Percentiles rank a stretch among this genome's conserved stretches.
Evolutionary conservation across 305 asterid species (phyloP).

Genomic region (Solanum aculeatissimum): DNA sequence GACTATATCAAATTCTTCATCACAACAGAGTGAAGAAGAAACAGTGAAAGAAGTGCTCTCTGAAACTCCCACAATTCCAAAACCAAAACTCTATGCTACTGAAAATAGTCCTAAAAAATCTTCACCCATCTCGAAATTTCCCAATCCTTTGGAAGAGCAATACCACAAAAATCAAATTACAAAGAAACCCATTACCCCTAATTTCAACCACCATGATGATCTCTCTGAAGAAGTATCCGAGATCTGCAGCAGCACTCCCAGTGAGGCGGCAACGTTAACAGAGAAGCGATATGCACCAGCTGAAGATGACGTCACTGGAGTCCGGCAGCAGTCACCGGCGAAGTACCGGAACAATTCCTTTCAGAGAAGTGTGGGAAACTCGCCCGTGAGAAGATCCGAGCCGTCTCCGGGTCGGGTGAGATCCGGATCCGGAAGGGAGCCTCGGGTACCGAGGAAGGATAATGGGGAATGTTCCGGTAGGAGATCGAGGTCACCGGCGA

Average conservation of each 20-base stretch:
- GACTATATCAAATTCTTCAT: not conserved
- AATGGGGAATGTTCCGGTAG: constrained; percentile 14
- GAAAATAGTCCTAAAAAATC: not conserved
- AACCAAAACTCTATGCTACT: not conserved
- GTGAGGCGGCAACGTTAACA: not conserved
- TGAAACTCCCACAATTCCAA: constrained; percentile 1
- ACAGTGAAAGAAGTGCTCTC: constrained; percentile 17
- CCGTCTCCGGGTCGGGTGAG: constrained; percentile 23
- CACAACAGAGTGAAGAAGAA: constrained; percentile 7
- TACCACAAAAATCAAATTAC: not conserved
- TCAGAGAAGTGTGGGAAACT: constrained; percentile 3
- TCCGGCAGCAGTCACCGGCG: constrained; percentile 9
- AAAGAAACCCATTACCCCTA: not conserved
- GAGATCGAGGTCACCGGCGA: constrained; percentile 28
- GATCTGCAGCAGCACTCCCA: constrained; percentile 3
- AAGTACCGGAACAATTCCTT: constrained; percentile 11
- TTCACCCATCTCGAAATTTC: not conserved
- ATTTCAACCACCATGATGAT: not conserved
- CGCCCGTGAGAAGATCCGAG: constrained; percentile 15
- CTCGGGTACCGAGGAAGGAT: constrained; percentile 5
- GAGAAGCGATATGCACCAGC: not conserved
- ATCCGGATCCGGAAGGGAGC: constrained; percentile 3
- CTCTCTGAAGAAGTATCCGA: constrained; percentile 9
- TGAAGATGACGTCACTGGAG: not conserved
- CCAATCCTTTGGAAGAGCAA: not conserved